These are phyloP conservation scores for Saccharomycopsis microspora DNA, from an alignment of 805 yeast genomes.

Conservation along the genomic window DNA sequence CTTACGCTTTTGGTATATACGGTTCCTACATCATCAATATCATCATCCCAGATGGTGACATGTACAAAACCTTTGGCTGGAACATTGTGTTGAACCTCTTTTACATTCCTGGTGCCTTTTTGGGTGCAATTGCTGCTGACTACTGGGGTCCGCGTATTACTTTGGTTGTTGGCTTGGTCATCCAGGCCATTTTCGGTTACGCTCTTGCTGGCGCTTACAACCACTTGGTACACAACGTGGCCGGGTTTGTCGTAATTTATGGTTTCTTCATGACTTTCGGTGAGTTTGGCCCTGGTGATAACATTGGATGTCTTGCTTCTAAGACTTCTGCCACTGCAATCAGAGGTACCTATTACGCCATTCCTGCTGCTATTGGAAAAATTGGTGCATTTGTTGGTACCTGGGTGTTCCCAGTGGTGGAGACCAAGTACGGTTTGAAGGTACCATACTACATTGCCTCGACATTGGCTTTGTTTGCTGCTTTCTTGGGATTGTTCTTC, in stretches of 20 bases:
- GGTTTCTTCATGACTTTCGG: constrained; percentile 84
- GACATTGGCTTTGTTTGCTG: constrained; percentile 28
- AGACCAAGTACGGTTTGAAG: constrained; percentile 43
- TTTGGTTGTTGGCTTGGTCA: constrained; percentile 49
- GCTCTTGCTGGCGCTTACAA: constrained; percentile 69
- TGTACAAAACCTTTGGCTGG: constrained; percentile 84
- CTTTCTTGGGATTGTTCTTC: constrained; percentile 25
- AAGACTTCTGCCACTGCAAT: constrained; percentile 80
- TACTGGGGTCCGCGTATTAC: constrained; percentile 83
- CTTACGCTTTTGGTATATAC: constrained; percentile 83
- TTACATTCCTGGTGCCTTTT: constrained; percentile 81
- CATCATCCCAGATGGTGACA: constrained; percentile 46
- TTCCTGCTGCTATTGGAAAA: constrained; percentile 88
- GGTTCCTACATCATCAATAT: constrained; percentile 56
- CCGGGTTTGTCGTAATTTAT: constrained; percentile 71
- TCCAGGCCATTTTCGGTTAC: constrained; percentile 73
- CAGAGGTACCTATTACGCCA: constrained; percentile 84
- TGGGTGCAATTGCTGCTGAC: constrained; percentile 79
- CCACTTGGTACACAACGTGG: constrained; percentile 47
- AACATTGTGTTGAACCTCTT: constrained; percentile 79
- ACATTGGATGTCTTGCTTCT: constrained; percentile 78
- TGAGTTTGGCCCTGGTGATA: constrained; percentile 92
- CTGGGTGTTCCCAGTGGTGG: constrained; percentile 75
- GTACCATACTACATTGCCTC: constrained; percentile 77
- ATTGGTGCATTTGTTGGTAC: constrained; percentile 91